phyloP scores from a whole-genome alignment of 139 green algal genomes.

The Pseudopediastrum boryanum region DNA sequence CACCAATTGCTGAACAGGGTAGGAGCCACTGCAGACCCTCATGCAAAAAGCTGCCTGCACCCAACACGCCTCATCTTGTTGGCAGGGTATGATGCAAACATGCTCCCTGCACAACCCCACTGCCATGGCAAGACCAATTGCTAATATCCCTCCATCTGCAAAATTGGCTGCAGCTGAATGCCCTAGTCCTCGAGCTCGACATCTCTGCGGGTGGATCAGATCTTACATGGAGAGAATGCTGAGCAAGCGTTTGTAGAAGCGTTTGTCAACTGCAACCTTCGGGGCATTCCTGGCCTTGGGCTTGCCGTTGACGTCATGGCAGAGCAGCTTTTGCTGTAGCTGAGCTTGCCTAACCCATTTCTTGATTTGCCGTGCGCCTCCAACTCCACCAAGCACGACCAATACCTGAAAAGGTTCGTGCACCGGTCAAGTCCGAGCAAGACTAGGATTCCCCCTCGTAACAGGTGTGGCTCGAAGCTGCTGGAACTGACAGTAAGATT shows the following conservation, averaged over 20 bases:
- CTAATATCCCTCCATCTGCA: not conserved
- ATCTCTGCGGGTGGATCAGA: not conserved
- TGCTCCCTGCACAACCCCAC: not conserved
- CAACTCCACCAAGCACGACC: conserved; percentile 18
- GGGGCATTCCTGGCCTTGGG: conserved; percentile 5
- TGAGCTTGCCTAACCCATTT: conserved; percentile 17
- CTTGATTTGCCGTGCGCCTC: conserved; percentile 14
- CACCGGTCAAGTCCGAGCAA: not conserved
- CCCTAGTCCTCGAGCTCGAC: not conserved
- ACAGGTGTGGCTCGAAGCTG: not conserved
- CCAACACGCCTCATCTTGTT: not conserved
- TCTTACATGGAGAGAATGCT: conserved; percentile 65
- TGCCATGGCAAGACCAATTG: not conserved
- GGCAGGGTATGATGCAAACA: not conserved
- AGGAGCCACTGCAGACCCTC: too few relatives aligned
- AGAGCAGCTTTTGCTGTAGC: conserved; percentile 21
- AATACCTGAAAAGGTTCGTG: conserved; percentile 5
- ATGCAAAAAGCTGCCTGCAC: not conserved
- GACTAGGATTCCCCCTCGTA: not conserved
- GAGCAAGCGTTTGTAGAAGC: conserved; percentile 58
- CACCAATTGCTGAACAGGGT: too few relatives aligned
- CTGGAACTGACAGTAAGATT: not conserved
- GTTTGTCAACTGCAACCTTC: conserved; percentile 58
- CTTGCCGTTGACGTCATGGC: conserved; percentile 11
- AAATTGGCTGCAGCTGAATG: not conserved